Evolutionary conservation across 192 early-diverging fungal genomes (phyloP), one percentile per base, ranked within the genome.

Genomic region (Geranomyces variabilis): DNA sequence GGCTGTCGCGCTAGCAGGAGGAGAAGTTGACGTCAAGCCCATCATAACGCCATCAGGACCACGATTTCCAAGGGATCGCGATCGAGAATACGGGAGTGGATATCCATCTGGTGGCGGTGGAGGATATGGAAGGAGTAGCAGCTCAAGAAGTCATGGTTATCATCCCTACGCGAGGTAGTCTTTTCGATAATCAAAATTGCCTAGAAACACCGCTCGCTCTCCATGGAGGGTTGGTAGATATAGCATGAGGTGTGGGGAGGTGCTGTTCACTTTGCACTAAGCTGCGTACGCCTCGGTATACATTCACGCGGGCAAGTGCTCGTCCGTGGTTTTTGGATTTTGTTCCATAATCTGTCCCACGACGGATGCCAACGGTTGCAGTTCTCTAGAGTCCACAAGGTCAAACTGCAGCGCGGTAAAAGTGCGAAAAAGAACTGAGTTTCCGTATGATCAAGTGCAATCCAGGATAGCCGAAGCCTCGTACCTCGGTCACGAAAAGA

Each of bases 401-500:
- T 75, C 69, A 46, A 76, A 79, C 74, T 77, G 33, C 21, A 15
- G 10, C 10, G 36, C n/a, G 36, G 36, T 10, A 41, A 3, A 41
- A 41, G 36, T 41, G 36, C 36, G 36, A 7, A n/a, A 6, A 43
- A 30, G 45, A 29, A 29, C 24, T 0, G 31, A 31, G 28, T n/a
- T 22, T 15, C 0, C 15, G 58, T 12, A 15, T 28, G 15, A 26
- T 21, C 17, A 29, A 5, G 33, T 53, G 51, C 8, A 26, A 22
- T 63, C 30, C 24, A 57, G 15, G 8, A 5, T 8, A 28, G 36
- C 36, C 36, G 36, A 41, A 10, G 5, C 36, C 36, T 41, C 62
- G n/a, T 41, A 77, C 75, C 71, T 73, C 75, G 12, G 61, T 76
- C 21, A 76, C 75, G 43, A 76, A 76, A 15, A 76, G 36, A 30